Conservation (phyloP, 73 alveolate genomes). For the Uronychia binucleata region DNA sequence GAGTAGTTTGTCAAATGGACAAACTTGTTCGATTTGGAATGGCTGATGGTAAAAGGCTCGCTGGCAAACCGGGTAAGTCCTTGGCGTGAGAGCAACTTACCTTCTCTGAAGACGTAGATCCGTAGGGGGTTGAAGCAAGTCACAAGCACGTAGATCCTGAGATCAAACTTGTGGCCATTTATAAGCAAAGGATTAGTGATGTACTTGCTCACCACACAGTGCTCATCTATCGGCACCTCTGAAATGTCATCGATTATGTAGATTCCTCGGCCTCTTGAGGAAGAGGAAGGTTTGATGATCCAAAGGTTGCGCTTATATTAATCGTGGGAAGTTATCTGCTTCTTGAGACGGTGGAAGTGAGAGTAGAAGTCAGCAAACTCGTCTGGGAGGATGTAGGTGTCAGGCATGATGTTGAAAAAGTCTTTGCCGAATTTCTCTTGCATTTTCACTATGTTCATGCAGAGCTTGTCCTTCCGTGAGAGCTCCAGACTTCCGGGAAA, state of each 20-base stretch:
- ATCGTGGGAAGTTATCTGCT: constrained; percentile 4
- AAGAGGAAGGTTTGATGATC: constrained; percentile 82
- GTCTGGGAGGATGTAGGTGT: constrained; percentile 86
- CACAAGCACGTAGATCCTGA: constrained; percentile 59
- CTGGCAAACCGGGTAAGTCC: constrained; percentile 89
- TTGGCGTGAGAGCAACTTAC: no score
- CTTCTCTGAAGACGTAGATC: constrained; percentile 78
- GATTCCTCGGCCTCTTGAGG: constrained; percentile 86
- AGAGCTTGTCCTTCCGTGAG: constrained; percentile 85
- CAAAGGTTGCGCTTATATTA: constrained; percentile 73
- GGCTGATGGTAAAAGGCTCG: constrained; percentile 70
- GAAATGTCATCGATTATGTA: constrained; percentile 67
- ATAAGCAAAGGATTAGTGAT: constrained; percentile 52
- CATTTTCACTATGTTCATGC: constrained; percentile 75
- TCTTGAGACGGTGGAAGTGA: constrained; percentile 62
- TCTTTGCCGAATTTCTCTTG: constrained; percentile 72
- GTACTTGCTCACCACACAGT: constrained; percentile 58
- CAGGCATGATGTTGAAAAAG: constrained; percentile 80
- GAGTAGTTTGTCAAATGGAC: constrained; percentile 89
- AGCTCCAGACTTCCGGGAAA: constrained; percentile 85
- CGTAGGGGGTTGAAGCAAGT: constrained; percentile 77
- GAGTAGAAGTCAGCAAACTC: constrained; percentile 80
- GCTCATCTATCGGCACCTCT: constrained; percentile 69
- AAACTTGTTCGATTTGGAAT: constrained; percentile 70
- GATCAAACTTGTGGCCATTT: constrained; percentile 60